Evolutionary conservation across 2,329 filamentous ascomycete species (phyloP), one percentile per base, ranked within the genome.

Genomic region (Chaetomiaceae sp.): DNA sequence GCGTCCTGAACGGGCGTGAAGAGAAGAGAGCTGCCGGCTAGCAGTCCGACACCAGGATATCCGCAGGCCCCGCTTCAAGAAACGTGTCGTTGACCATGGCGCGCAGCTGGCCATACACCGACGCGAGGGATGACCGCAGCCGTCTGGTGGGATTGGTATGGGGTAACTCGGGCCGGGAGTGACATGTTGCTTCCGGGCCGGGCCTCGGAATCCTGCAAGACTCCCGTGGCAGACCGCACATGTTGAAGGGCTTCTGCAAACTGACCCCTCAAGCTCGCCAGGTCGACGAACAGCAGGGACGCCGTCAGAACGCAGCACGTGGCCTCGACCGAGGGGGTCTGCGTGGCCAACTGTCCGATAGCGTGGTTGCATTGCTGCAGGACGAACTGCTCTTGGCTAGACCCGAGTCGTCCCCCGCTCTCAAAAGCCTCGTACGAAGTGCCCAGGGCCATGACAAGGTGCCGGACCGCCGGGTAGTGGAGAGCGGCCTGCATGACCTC

Each of bases 401-500:
- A 6, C 54, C 15, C 38, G 29, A 4, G 3, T 15, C 15, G 27
- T 6, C 3, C 7, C 2, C 42, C 43, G 5, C 36, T n/a, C 23
- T 59, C 54, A n/a, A 54, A 54, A 14, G 17, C n/a, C 44, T 61
- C 57, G 43, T 59, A 61, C 11, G 54, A 57, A 20, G 57, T 37
- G 11, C 59, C 59, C 2, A 61, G 45, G 34, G 56, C 59, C 23
- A 61, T 53, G 27, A 61, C 53, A 15, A 61, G 57, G 23, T 59
- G 57, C 17, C 59, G 56, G 27, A 61, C 47, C 4, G 57, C 44
- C 4, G 47, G 56, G 34, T 57, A 54, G 50, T 61, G 54, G 33
- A 61, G 38, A 37, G 59, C 59, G 2, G 59, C 57, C 38, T 53
- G 59, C 49, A 61, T 37, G 19, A 61, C 53, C 50, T 59, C 52